Conservation (phyloP, 371 early-diverging fungal genomes). For the Apophysomyces trapeziformis region DNA sequence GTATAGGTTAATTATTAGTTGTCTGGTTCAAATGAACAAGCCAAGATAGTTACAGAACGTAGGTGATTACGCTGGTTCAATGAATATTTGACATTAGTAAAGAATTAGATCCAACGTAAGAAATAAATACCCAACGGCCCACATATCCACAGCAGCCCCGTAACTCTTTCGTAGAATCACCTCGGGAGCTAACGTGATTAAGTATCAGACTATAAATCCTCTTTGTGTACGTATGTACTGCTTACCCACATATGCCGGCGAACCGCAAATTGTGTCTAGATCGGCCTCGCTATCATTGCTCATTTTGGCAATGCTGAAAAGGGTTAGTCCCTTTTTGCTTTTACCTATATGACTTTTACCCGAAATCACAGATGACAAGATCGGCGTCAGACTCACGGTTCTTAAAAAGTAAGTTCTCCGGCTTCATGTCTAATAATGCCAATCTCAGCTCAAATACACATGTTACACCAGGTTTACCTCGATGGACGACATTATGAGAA, state of each 20-base stretch:
- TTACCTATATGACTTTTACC: constrained; percentile 31
- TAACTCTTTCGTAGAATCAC: constrained; percentile 72
- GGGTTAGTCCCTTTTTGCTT: background rate
- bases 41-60: constrained; percentile 57
- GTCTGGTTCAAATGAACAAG: background rate
- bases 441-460: background rate
- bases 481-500: constrained; percentile 69
- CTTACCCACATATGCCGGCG: constrained; percentile 60
- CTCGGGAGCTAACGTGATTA: constrained; percentile 78
- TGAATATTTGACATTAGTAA: background rate
- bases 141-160: constrained; percentile 84
- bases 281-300: constrained; percentile 46
- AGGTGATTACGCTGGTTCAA: constrained; percentile 63
- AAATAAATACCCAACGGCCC: constrained; percentile 63
- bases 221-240: background rate
- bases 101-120: background rate
- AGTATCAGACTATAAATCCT: background rate
- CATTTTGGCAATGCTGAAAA: constrained; percentile 57
- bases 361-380: constrained; percentile 72
- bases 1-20: background rate
- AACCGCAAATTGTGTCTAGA: constrained; percentile 65
- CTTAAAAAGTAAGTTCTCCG: constrained; percentile 80
- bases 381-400: constrained; percentile 59
- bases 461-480: constrained; percentile 50
- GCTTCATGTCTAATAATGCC: constrained; percentile 70